Evolutionary conservation across 2,329 filamentous ascomycete genomes (phyloP), one percentile per base, ranked within the genome.

Genomic region (Colletotrichum magnum): DNA sequence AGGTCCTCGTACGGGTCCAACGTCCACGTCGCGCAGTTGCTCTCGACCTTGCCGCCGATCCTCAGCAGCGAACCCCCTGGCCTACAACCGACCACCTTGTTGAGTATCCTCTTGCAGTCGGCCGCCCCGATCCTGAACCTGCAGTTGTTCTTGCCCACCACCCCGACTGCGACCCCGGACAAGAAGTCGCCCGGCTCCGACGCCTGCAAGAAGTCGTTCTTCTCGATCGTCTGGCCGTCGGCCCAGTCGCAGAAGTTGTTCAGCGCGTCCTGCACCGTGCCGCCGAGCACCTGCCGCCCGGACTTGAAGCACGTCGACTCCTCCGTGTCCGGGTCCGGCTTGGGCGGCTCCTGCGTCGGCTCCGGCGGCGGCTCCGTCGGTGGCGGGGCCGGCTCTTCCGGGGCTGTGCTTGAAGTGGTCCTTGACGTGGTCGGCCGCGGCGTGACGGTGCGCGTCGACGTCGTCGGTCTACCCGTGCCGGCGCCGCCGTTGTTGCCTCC

Each of bases 91-190:
- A 52, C 50, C 21, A 52, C 50, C 50, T 52, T 3, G 50, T 52
- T 52, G 6, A 52, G 50, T n/a, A 52, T 52, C 13, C 26, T 21
- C 50, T 52, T 52, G 50, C 50, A 52, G n/a, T 52, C 50, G n/a
- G 21, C 13, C 4, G 16, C 16, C n/a, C 18, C 7, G 50, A 52
- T 52, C 6, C n/a, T 52, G 50, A 52, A 52, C n/a, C 26, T 21
- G 50, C 50, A 52, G 50, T 52, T 52, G 50, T 52, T 52, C 50
- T 52, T 52, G 16, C 50, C 50, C 50, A 28, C 36, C n/a, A 52
- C 50, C 21, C 50, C 50, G 6, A 52, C 50, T 5, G 21, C 13
- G n/a, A 52, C n/a, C 50, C 21, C 26, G n/a, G 50, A 52, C 50
- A n/a, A 52, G 6, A n/a, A 52, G 50, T n/a, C 21, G 13, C 50